Evolutionary conservation across 2,329 filamentous ascomycete genomes (phyloP).

Genomic region (Colletotrichum abscissum): DNA sequence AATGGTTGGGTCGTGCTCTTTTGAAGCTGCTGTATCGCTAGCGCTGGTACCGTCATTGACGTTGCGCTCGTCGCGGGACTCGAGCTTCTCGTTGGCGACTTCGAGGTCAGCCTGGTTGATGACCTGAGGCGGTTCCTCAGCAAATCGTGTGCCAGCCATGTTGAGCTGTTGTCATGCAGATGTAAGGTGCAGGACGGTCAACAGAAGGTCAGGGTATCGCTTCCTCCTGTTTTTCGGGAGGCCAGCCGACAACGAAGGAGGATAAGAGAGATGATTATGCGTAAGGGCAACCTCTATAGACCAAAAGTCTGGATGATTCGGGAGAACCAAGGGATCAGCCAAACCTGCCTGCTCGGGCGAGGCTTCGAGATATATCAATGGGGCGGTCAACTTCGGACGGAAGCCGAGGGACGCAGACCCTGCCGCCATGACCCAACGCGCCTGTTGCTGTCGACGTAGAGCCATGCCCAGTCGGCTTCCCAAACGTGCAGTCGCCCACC

Average conservation of each 20-base stretch:
- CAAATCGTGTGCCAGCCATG: conserved; percentile 43
- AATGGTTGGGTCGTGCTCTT: not conserved
- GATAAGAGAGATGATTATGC: not conserved
- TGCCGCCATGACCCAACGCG: not conserved
- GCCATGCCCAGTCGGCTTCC: not conserved
- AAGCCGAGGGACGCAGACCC: conserved; percentile 5
- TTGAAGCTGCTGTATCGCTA: not conserved
- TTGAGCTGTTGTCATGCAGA: conserved; percentile 43
- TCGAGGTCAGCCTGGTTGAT: conserved; percentile 49
- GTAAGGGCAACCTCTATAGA: not conserved
- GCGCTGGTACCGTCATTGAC: not conserved
- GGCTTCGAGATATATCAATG: not conserved
- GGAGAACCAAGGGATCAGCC: not conserved
- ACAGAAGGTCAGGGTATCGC: not conserved
- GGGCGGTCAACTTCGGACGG: conserved; percentile 17
- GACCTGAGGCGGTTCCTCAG: conserved; percentile 51
- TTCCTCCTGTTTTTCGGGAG: not conserved
- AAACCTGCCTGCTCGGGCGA: not conserved
- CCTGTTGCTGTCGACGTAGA: not conserved
- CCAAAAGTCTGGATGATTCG: not conserved
- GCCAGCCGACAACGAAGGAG: not conserved
- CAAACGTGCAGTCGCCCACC: conserved; percentile 23
- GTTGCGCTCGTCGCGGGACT: conserved; percentile 38
- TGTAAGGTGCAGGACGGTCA: conserved; percentile 15
- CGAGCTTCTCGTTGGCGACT: conserved; percentile 49